Evolutionary conservation across 164 flowering plant genomes (phyloP).

Genomic region (Litsea cubeba): DNA sequence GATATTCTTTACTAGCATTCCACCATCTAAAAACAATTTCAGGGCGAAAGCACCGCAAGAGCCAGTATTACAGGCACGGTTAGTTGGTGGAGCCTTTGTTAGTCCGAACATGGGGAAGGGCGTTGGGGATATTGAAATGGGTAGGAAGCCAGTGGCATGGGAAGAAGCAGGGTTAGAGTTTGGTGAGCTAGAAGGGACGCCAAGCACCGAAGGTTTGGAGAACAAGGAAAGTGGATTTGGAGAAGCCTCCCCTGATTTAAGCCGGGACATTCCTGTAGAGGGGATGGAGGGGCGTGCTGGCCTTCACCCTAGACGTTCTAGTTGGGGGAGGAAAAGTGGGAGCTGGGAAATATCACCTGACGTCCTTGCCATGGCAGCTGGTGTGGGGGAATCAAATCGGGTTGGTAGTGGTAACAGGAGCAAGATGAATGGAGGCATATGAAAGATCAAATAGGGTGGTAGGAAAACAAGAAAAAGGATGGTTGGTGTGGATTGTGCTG

Average conservation of each 20-base stretch:
- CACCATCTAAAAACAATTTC: conserved; percentile 62
- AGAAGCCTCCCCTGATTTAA: conserved; percentile 52
- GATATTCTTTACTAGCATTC: conserved; percentile 46
- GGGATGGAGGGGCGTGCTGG: conserved; percentile 50
- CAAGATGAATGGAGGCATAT: not conserved
- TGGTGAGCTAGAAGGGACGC: conserved; percentile 47
- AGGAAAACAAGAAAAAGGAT: not conserved
- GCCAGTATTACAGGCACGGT: conserved; percentile 31
- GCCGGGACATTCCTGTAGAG: conserved; percentile 42
- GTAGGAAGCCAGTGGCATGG: conserved; percentile 69
- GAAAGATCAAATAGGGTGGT: not conserved
- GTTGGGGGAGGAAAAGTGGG: conserved; percentile 92
- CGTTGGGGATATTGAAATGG: conserved; percentile 73
- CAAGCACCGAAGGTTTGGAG: conserved; percentile 36
- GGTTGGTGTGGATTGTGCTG: not conserved
- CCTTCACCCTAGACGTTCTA: conserved; percentile 66
- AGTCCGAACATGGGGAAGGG: conserved; percentile 64
- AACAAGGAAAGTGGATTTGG: conserved; percentile 48
- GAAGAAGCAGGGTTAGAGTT: conserved; percentile 40
- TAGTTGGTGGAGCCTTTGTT: conserved; percentile 46
- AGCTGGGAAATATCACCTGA: conserved; percentile 96
- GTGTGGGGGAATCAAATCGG: conserved; percentile 57
- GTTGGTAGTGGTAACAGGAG: conserved; percentile 26
- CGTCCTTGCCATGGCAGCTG: conserved; percentile 71
- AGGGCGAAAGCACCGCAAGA: conserved; percentile 52